Base-by-base conservation (phyloP, 352 stramenopile genomes). In the Phytophthora podocarpi region DNA sequence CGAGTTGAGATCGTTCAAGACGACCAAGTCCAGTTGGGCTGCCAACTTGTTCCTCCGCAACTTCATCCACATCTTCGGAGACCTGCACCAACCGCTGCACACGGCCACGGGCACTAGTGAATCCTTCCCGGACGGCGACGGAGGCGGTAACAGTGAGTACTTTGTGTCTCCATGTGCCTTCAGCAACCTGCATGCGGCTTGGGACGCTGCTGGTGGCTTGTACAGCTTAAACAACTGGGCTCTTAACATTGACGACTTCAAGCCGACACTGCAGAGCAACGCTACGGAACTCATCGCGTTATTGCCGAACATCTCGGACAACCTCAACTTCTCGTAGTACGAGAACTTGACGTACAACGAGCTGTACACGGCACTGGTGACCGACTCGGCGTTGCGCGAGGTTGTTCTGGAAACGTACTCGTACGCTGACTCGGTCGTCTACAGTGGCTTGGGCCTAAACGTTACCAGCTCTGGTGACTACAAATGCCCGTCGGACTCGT, bases 51-150 rank as follows among this genome's bases (percentile, higher is more conserved):
- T 75, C 21, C 45, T 89, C 3, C 80, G 80, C 21, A 73, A 85
- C 63, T 81, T 87, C 64, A 80, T 89, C 61, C 80, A 89, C 73
- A 74, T 87, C 47, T 74, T 86, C 31, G 75, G 67, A 5, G 77
- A 89, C 50, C 43, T 82, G 32, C 73, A 87, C 52, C 78, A 89
- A 36, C 77, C 80, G 1, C 60, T 87, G n/a, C 80, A 90, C 64
- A 69, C 72, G 1, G 67, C 82, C 1, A 58, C 65, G 0, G 78
- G 74, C 13, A 65, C 85, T 32, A 80, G 60, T 26, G 57, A 60
- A 2, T 56, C 66, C 18, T 72, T 82, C 30, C 80, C 78, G 5
- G 52, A 58, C 4, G 80, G 80, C 12, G 76, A 90, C 40, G 57
- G 60, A 13, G 80, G 78, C n/a, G 80, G 80, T 24, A 90, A 90